Evolutionary conservation across 441 rosid genomes (phyloP).

Genomic region (Omphalea diandra): DNA sequence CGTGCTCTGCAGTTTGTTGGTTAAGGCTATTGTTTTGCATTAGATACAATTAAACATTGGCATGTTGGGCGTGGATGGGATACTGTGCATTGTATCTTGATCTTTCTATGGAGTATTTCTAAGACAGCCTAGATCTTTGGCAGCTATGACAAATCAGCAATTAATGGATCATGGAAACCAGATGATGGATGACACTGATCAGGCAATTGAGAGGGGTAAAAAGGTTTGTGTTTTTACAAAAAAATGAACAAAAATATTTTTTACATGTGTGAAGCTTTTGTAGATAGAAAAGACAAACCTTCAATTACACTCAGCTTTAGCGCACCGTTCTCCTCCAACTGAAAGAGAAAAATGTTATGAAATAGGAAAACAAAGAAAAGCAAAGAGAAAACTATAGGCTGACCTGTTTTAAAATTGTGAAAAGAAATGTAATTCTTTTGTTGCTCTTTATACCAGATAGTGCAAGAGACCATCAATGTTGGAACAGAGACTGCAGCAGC

Average conservation of each 20-base stretch:
- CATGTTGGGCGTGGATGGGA: not conserved
- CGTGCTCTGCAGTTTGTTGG: not conserved
- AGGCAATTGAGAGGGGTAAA: slow-evolving; percentile 89
- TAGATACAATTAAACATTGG: not conserved
- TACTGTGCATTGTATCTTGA: not conserved
- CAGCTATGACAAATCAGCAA: slow-evolving; percentile 94
- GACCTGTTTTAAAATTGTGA: not conserved
- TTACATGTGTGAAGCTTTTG: not conserved
- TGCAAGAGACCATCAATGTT: slow-evolving; percentile 87
- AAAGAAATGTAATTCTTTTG: slow-evolving; percentile 8
- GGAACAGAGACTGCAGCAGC: slow-evolving; percentile 96
- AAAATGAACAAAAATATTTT: not conserved
- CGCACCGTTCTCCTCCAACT: not conserved
- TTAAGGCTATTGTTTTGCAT: not conserved
- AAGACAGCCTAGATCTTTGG: slow-evolving; percentile 21
- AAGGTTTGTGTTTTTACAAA: slow-evolving; percentile 41
- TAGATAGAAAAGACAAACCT: not conserved
- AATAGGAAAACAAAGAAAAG: not conserved
- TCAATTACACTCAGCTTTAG: not conserved
- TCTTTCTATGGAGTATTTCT: slow-evolving; percentile 18
- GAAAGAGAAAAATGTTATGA: not conserved
- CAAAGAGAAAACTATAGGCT: not conserved
- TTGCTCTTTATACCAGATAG: slow-evolving; percentile 48
- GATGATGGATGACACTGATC: slow-evolving; percentile 96
- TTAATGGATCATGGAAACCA: slow-evolving; percentile 69